Conservation (phyloP, 1,284 basidiomycete genomes). For the Abortiporus biennis region DNA sequence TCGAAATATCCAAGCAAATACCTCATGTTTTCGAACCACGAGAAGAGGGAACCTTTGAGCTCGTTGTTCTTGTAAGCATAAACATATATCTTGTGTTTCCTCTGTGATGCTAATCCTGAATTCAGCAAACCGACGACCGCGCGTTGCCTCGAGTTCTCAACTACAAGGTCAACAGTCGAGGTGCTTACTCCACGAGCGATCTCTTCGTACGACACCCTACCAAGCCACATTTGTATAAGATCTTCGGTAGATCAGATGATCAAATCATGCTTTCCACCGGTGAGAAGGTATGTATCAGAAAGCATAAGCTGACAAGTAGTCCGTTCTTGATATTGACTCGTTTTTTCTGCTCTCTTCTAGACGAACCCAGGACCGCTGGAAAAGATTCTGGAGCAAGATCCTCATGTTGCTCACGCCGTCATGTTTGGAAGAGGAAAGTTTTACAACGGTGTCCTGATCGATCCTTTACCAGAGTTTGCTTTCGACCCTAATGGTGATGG, state of each 20-base stretch:
- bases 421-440: constrained; percentile 34
- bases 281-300: constrained; percentile 29
- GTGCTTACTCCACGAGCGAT: constrained; percentile 27
- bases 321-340: not conserved
- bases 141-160: constrained; percentile 13
- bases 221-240: constrained; percentile 29
- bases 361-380: constrained; percentile 35
- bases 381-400: constrained; percentile 22
- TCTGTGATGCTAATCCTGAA: not conserved
- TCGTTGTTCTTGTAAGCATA: constrained; percentile 11
- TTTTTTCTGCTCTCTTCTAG: constrained; percentile 11
- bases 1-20: constrained; percentile 7
- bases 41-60: constrained; percentile 10
- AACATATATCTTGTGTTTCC: no score
- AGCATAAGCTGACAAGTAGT: no score
- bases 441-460: constrained; percentile 30
- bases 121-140: not conserved
- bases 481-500: constrained; percentile 23
- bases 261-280: constrained; percentile 39
- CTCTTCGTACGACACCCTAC: constrained; percentile 33
- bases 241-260: constrained; percentile 36
- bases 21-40: constrained; percentile 9
- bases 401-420: constrained; percentile 20
- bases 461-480: constrained; percentile 19
- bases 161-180: constrained; percentile 10